Base-by-base conservation (phyloP, 169 alveolate genomes). In the Ichthyophthirius multifiliis region DNA sequence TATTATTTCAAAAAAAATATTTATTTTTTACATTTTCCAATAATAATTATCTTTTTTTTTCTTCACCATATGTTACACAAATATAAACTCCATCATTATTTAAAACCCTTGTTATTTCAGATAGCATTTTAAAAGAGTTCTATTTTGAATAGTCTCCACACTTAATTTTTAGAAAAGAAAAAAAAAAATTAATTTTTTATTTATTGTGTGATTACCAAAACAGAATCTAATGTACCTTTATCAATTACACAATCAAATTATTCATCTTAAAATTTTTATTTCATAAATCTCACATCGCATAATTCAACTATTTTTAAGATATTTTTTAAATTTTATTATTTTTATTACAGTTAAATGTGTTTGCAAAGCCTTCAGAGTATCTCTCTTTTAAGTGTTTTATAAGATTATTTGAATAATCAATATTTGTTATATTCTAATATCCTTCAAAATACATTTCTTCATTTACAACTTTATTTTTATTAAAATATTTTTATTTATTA, bases 381-480 rank as follows among this genome's bases (percentile, higher is more conserved):
- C 91, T 34, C 32, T 88, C 92, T n/a, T 30, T 45, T 97, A 96
- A 94, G 73, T 91, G 83, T 30, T 83, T 78, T 10, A 96, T 94
- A 1, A 91, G 94, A 62, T 89, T 86, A 37, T 84, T 82, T 0
- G 98, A 94, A 41, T 93, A 93, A 63, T 96, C 98, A 13, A 94
- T 90, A 83, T 96, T 96, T 6, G 83, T 75, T 0, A 96, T 93
- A 45, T 93, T 74, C 74, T 83, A 76, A 65, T 75, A 94, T 5
- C 96, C 97, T 10, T 91, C 96, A 27, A 92, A 86, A 46, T 90
- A 96, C 92, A 96, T 89, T 46, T 94, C 96, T 67, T 89, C 94
- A 4, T 94, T 76, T 31, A 96, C 65, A 46, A 86, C 91, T 84
- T 15, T 43, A 2, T 43, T 43, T 12, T 7, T 6, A 15, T 46